Evolutionary conservation across 768 basidiomycete species (phyloP).

Genomic region (Boletales sp.): DNA sequence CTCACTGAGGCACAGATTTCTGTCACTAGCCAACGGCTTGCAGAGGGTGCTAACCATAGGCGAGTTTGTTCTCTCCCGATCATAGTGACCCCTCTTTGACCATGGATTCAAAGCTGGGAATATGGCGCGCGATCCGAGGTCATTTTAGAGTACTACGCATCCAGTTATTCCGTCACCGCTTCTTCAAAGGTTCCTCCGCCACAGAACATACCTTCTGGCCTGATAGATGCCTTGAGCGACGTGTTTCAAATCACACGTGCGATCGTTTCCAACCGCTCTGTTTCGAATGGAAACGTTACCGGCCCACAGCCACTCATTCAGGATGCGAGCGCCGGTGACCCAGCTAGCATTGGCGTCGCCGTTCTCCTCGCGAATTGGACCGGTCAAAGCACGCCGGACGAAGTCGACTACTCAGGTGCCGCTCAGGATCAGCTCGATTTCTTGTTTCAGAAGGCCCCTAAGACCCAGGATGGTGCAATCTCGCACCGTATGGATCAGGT

Average conservation of each 20-base stretch:
- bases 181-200: conserved; percentile 26
- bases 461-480: conserved; percentile 72
- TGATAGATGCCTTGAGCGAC: conserved; percentile 40
- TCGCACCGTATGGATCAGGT: conserved; percentile 69
- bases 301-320: conserved; percentile 57
- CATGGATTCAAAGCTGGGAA: conserved; percentile 42
- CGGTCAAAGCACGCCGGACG: conserved; percentile 30
- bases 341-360: conserved; percentile 71
- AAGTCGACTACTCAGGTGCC: conserved; percentile 57
- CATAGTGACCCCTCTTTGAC: neutral
- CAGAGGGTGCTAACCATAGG: conserved; percentile 42
- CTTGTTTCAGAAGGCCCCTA: conserved; percentile 53
- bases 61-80: conserved; percentile 6
- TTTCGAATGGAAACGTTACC: conserved; percentile 37
- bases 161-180: conserved; percentile 45
- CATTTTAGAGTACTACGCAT: conserved; percentile 46
- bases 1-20: conserved; percentile 35
- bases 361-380: conserved; percentile 65
- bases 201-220: conserved; percentile 11
- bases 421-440: conserved; percentile 65
- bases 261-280: conserved; percentile 46
- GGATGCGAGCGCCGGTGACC: conserved; percentile 69
- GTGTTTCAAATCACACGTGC: conserved; percentile 53
- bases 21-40: conserved; percentile 35
- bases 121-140: conserved; percentile 49